phyloP scores from a whole-genome alignment of 2,329 filamentous ascomycete species.

The Pestalotiopsis sp. region DNA sequence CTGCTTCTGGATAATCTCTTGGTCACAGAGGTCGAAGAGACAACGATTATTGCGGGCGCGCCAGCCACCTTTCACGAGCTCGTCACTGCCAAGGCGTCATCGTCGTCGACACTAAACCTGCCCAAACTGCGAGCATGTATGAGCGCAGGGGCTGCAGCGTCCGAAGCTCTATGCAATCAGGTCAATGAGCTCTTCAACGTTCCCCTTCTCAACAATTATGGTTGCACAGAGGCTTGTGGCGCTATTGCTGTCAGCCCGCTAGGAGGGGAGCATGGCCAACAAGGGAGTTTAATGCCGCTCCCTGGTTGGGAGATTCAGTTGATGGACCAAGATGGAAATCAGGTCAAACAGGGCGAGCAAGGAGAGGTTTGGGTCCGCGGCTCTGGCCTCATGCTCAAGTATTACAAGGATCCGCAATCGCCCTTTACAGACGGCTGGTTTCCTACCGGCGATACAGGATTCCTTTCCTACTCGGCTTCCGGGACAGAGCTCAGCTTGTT shows the following conservation, averaged over 20 bases:
- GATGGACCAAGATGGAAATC: slow-evolving; percentile 8
- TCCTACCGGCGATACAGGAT: slow-evolving; percentile 3
- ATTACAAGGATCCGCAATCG: slow-evolving; percentile 1
- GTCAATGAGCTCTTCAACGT: slow-evolving; percentile 1
- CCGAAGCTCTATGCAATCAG: neutral
- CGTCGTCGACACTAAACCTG: neutral
- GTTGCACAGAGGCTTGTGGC: slow-evolving; percentile 6
- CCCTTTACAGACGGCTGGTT: slow-evolving; percentile 7
- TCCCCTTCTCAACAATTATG: slow-evolving; percentile 2
- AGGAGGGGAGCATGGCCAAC: neutral
- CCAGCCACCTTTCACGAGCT: slow-evolving; percentile 7
- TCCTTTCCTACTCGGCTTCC: neutral
- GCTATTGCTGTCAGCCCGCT: slow-evolving; percentile 5
- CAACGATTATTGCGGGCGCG: slow-evolving; percentile 1
- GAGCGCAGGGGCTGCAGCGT: slow-evolving; percentile 3
- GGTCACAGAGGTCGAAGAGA: neutral
- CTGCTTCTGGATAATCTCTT: neutral
- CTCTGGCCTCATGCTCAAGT: slow-evolving; percentile 2
- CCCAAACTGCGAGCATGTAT: slow-evolving; percentile 3
- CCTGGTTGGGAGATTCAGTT: slow-evolving; percentile 4
- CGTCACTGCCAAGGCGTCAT: neutral
- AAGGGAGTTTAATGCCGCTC: neutral
- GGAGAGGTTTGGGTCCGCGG: slow-evolving; percentile 5
- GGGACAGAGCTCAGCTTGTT: neutral
- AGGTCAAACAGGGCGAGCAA: slow-evolving; percentile 1